Base-by-base conservation (phyloP, 768 basidiomycete species). In the Glaciozyma antarctica region DNA sequence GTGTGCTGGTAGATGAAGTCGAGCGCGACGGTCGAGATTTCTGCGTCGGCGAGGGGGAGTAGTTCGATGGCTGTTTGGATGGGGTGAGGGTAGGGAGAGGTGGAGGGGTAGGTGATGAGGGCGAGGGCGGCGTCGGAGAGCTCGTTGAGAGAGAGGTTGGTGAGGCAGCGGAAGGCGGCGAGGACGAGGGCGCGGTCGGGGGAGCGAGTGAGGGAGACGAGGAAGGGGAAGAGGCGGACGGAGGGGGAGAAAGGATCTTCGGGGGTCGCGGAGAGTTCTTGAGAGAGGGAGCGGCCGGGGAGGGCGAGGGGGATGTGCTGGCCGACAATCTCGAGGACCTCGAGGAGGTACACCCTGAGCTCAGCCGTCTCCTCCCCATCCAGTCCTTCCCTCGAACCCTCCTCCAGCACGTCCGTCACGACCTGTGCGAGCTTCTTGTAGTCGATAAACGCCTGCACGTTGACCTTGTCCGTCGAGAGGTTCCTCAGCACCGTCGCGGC, bases 401-500 rank as follows among this genome's bases (percentile, higher is more conserved):
- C 60, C 16, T 67, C 62, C 26, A 68, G 52, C 7, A 64, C 58
- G n/a, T 65, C 56, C 54, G 70, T 65, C 24, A 74, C 34, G 30
- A 64, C 17, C 44, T 38, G 57, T 26, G 34, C 24, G 5, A 74
- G 38, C 44, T 64, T 55, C 47, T 62, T 79, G 67, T 85, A 82
- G 26, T 76, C 77, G 4, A 81, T 77, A 34, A 92, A 78, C 64
- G 86, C 84, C 48, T 78, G 75, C 5, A 83, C 82, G 69, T 89
- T 90, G 58, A 80, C 79, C 53, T 86, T 84, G 66, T 85, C 81
- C 51, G 86, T 77, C n/a, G 75, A 82, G 9, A 86, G 82, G 75
- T 95, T 95, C n/a, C 92, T 84, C 49, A 99, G 80, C 63, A 95
- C 80, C 69, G 88, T 86, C 51, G 92, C 80, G 3, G 88, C 88